Evolutionary conservation across 139 green algal species (phyloP).

Genomic region (Coelastrella sp.): DNA sequence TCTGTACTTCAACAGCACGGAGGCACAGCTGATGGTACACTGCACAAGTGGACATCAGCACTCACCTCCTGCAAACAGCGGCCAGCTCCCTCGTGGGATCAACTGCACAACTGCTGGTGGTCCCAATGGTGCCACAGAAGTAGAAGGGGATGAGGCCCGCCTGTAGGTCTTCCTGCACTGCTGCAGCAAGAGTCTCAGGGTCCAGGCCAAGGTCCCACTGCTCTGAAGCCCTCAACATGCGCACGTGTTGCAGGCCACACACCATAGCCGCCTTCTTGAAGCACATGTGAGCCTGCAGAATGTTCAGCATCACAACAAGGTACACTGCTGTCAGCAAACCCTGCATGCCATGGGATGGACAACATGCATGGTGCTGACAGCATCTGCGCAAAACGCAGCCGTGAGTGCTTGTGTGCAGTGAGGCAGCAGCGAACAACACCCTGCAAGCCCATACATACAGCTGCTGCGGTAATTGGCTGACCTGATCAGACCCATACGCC

Average conservation of each 20-base stretch:
- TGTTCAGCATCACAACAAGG: neutral
- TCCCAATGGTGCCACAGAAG: conserved; percentile 79
- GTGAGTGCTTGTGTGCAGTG: too few species aligned
- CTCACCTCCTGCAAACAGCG: conserved; percentile 10
- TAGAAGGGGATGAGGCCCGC: conserved; percentile 83
- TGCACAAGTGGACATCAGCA: neutral
- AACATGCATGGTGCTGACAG: too few species aligned
- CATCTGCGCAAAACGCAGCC: too few species aligned
- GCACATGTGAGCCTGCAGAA: conserved; percentile 73
- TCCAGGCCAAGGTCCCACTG: conserved; percentile 68
- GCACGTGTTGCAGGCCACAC: conserved; percentile 70
- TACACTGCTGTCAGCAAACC: neutral
- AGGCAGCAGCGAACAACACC: too few species aligned
- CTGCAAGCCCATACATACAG: neutral
- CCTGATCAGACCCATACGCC: conserved; percentile 66
- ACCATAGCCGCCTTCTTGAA: conserved; percentile 88
- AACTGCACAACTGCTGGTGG: conserved; percentile 74
- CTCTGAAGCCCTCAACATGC: conserved; percentile 61
- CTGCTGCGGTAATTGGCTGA: neutral
- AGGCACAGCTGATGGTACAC: too few species aligned
- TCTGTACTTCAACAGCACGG: too few species aligned
- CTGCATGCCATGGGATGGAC: too few species aligned
- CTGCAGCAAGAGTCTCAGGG: conserved; percentile 58
- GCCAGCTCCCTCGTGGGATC: conserved; percentile 41
- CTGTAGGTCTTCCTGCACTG: conserved; percentile 67